phyloP scores from a whole-genome alignment of 1,284 basidiomycete genomes.

The Acaromyces ingoldii region DNA sequence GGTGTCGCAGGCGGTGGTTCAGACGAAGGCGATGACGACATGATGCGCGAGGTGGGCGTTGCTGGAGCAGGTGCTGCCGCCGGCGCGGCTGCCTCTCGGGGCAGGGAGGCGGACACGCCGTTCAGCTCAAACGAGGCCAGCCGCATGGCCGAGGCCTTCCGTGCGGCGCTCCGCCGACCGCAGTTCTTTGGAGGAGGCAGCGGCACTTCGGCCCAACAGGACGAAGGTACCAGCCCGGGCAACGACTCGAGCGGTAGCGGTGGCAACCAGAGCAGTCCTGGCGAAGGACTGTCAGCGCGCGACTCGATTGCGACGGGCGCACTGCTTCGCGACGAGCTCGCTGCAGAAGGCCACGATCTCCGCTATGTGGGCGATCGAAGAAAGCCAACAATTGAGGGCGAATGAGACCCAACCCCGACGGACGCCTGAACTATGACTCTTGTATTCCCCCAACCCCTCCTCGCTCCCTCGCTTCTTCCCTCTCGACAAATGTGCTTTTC shows the following conservation, averaged over 20 bases:
- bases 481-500: too few relatives aligned
- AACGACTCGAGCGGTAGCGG: constrained; percentile 9
- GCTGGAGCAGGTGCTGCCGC: constrained; percentile 11
- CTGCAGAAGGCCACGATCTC: constrained; percentile 30
- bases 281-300: neutral
- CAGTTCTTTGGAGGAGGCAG: constrained; percentile 20
- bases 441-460: too few relatives aligned
- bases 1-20: constrained; percentile 20
- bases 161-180: constrained; percentile 31
- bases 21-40: neutral
- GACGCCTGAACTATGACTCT: too few relatives aligned
- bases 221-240: constrained; percentile 18
- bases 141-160: constrained; percentile 37
- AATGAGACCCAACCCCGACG: too few relatives aligned
- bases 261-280: too few relatives aligned
- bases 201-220: constrained; percentile 13
- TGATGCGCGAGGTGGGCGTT: neutral
- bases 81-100: constrained; percentile 10
- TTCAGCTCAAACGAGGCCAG: constrained; percentile 39
- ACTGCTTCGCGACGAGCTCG: constrained; percentile 30
- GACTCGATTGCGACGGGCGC: constrained; percentile 11
- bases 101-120: constrained; percentile 18
- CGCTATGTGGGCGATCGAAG: constrained; percentile 27
- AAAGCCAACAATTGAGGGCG: constrained; percentile 16
- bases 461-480: too few relatives aligned